Base-by-base conservation (phyloP, 148 eudicot species). In the Talinum fruticosum region DNA sequence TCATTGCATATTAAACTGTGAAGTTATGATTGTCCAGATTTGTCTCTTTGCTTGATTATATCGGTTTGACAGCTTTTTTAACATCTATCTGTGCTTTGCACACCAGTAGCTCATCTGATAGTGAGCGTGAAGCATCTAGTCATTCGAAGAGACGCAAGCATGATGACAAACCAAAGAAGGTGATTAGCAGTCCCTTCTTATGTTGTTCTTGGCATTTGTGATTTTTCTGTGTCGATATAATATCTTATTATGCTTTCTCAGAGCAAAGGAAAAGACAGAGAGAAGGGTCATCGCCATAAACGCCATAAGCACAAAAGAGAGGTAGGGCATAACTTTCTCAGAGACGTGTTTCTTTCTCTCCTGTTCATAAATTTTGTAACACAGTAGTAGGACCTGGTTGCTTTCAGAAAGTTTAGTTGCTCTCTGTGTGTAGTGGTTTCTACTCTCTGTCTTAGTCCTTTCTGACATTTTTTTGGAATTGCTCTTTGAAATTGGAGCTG, bases 401-500 rank as follows among this genome's bases (percentile, higher is more conserved):
- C 37, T 66, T 10, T 64, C 54, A 33, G 30, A 30, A 45, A 54
- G 26, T 69, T 12, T 62, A 19, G 26, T 26, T 75, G 54, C 45
- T n/a, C 19, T 6, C 44, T 19, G 26, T 2, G 8, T 2, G 44
- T 16, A 10, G 7, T 10, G 12, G 13, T 64, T 75, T 36, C 29
- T 24, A 53, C 30, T 6, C 21, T 24, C 15, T 51, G 30, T 75
- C 73, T 87, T 85, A 61, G 49, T 92, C 75, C 71, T 88, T 87
- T 87, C 94, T 92, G 88, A 92, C 91, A 82, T 65, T 86, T 85
- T 78, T 75, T 86, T 80, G 74, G 76, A 62, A 79, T 83, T 86
- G 96, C 96, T 90, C 97, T 92, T 87, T 73, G 90, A 92, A 92
- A 91, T 92, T 92, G 98, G 98, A 94, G 98, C 98, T 91, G 96